Conservation (phyloP, 805 yeast species). For the Tetrapisispora arboricola region DNA sequence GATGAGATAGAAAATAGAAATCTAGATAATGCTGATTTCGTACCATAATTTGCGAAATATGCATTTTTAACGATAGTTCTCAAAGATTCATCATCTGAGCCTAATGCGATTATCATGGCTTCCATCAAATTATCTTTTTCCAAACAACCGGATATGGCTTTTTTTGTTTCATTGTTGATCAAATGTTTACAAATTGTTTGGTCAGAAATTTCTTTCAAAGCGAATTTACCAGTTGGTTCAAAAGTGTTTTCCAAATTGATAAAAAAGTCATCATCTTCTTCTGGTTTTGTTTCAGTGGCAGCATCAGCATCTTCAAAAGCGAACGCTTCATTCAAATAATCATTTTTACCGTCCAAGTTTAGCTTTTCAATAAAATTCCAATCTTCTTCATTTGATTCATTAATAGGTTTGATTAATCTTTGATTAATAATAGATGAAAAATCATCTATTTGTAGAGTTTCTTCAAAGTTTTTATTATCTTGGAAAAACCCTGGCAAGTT, state of each 20-base stretch:
- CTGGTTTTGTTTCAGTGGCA: conserved; percentile 9
- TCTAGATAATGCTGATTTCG: conserved; percentile 50
- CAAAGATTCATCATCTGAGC: conserved; percentile 45
- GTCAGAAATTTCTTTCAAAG: conserved; percentile 37
- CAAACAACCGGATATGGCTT: conserved; percentile 61
- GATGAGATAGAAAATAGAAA: conserved; percentile 56
- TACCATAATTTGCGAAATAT: conserved; percentile 52
- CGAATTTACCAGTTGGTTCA: conserved; percentile 47
- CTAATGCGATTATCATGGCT: conserved; percentile 72
- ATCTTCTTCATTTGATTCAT: conserved; percentile 41
- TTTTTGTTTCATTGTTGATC: conserved; percentile 49
- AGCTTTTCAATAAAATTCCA: conserved; percentile 55
- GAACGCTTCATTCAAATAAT: conserved; percentile 39
- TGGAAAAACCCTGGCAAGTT: conserved; percentile 30
- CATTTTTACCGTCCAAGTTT: conserved; percentile 39
- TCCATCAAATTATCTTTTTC: conserved; percentile 56
- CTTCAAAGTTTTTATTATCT: conserved; percentile 35
- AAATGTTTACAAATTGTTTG: conserved; percentile 39
- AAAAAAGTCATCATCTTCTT: conserved; percentile 30
- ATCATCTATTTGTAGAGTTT: conserved; percentile 48
- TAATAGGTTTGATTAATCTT: conserved; percentile 36
- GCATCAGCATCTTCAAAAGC: conserved; percentile 29
- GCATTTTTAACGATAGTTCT: conserved; percentile 61
- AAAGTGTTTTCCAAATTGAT: conserved; percentile 27
- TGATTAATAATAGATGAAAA: conserved; percentile 45